Conservation (phyloP, 2,329 filamentous ascomycete species). For the Apiospora saccharicola region DNA sequence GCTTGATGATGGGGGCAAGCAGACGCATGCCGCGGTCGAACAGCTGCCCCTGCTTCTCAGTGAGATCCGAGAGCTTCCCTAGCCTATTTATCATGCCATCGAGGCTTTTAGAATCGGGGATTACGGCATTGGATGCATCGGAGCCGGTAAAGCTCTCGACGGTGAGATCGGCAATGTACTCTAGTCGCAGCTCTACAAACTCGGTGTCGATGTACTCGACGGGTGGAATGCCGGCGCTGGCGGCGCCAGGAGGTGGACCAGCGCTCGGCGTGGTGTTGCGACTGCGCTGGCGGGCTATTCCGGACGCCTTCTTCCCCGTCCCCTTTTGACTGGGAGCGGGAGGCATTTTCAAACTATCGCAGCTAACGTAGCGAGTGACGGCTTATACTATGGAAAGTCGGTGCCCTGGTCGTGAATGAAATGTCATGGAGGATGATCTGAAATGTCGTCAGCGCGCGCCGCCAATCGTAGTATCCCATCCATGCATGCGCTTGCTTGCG, state of each 20-base stretch:
- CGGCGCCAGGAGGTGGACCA: constrained; percentile 51
- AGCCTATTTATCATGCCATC: constrained; percentile 71
- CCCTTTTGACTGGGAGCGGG: constrained; percentile 66
- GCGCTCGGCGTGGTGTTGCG: constrained; percentile 80
- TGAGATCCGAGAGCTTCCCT: constrained; percentile 68
- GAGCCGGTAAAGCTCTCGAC: constrained; percentile 76
- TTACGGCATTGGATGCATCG: constrained; percentile 61
- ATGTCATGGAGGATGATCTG: not conserved
- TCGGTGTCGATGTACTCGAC: constrained; percentile 66
- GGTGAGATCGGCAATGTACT: constrained; percentile 64
- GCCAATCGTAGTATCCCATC: not conserved
- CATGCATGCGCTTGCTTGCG: constrained; percentile 16
- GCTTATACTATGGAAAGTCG: not conserved
- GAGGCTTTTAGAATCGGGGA: constrained; percentile 69
- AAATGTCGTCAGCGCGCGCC: constrained; percentile 18
- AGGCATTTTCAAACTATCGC: constrained; percentile 55
- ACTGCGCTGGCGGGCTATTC: constrained; percentile 71
- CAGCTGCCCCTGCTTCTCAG: constrained; percentile 71
- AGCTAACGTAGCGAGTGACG: constrained; percentile 3
- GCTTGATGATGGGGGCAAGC: constrained; percentile 70
- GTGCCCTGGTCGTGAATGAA: not conserved
- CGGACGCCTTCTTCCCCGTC: constrained; percentile 69
- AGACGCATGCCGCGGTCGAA: constrained; percentile 79
- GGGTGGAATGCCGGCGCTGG: constrained; percentile 51
- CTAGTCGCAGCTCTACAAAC: constrained; percentile 71